Evolutionary conservation across 345 rosid species (phyloP).

Genomic region (Eucalyptus globulus): DNA sequence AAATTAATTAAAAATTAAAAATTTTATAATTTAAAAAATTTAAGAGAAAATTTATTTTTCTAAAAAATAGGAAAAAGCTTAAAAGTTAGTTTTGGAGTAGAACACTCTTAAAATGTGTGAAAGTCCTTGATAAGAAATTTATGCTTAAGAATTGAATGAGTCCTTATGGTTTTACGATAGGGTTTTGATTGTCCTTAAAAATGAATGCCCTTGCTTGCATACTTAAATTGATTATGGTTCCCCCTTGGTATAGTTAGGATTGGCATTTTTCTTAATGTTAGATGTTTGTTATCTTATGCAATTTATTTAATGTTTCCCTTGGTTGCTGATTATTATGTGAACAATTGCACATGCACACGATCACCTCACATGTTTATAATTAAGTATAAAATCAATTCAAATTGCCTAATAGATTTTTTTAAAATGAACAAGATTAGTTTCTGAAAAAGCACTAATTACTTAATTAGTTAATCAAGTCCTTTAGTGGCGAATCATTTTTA

Average conservation of each 20-base stretch:
- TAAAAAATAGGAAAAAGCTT: no score
- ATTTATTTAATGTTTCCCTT: fast-evolving
- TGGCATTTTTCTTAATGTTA: fast-evolving
- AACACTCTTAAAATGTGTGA: fast-evolving
- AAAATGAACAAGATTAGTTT: fast-evolving
- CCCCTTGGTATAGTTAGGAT: fast-evolving
- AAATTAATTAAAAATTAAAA: no score
- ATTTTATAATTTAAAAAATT: no score
- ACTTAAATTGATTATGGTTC: no score
- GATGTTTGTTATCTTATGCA: fast-evolving
- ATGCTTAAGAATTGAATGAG: fast-evolving
- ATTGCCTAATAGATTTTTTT: no score
- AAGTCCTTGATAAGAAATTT: no score
- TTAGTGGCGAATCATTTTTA: no score
- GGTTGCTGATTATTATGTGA: fast-evolving
- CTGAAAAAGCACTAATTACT: fast-evolving
- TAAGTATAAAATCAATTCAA: no score
- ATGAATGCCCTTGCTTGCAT: no score
- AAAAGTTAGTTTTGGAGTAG: no score
- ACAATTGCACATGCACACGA: fast-evolving
- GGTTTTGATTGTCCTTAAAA: fast-evolving
- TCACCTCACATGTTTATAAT: fast-evolving
- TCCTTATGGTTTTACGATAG: fast-evolving
- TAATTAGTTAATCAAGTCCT: no score
- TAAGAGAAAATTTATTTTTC: no score